Conservation (phyloP, 2,329 filamentous ascomycete species). For the Phialophora tarda region DNA sequence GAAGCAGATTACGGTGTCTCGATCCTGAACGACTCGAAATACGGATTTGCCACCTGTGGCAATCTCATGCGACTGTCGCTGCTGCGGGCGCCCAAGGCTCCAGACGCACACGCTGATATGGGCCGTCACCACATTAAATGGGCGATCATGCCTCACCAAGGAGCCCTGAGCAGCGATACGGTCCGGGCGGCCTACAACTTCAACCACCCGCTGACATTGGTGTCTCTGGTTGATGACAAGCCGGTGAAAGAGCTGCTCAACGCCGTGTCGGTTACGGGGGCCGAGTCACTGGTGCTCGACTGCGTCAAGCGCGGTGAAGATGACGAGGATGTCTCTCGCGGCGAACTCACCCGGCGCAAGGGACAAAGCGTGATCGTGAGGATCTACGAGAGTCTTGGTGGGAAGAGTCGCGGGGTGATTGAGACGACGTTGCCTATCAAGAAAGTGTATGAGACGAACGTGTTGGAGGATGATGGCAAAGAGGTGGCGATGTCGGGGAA, state of each 20-base stretch:
- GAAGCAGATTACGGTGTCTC: slow-evolving; percentile 89
- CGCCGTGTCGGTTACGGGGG: slow-evolving; percentile 71
- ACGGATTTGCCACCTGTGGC: slow-evolving; percentile 89
- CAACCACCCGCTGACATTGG: slow-evolving; percentile 72
- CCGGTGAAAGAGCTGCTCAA: slow-evolving; percentile 42
- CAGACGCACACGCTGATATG: slow-evolving; percentile 94
- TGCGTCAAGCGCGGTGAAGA: slow-evolving; percentile 92
- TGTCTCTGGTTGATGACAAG: slow-evolving; percentile 39
- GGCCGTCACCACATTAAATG: slow-evolving; percentile 84
- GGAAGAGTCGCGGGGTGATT: slow-evolving; percentile 74
- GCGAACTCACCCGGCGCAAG: slow-evolving; percentile 66
- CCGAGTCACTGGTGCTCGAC: slow-evolving; percentile 76
- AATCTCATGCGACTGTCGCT: slow-evolving; percentile 88
- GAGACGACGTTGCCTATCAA: slow-evolving; percentile 71
- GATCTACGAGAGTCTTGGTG: slow-evolving; percentile 87
- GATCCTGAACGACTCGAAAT: slow-evolving; percentile 93
- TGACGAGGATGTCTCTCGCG: slow-evolving; percentile 69
- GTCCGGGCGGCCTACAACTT: slow-evolving; percentile 86
- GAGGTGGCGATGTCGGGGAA: slow-evolving; percentile 60
- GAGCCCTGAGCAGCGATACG: slow-evolving; percentile 72
- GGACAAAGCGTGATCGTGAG: slow-evolving; percentile 82
- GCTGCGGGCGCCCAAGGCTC: slow-evolving; percentile 86
- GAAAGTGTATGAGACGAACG: slow-evolving; percentile 80
- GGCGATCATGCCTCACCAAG: slow-evolving; percentile 85
- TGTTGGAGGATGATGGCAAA: slow-evolving; percentile 85